Evolutionary conservation across 192 early-diverging fungal species (phyloP).

Genomic region (Coemansia sp.): DNA sequence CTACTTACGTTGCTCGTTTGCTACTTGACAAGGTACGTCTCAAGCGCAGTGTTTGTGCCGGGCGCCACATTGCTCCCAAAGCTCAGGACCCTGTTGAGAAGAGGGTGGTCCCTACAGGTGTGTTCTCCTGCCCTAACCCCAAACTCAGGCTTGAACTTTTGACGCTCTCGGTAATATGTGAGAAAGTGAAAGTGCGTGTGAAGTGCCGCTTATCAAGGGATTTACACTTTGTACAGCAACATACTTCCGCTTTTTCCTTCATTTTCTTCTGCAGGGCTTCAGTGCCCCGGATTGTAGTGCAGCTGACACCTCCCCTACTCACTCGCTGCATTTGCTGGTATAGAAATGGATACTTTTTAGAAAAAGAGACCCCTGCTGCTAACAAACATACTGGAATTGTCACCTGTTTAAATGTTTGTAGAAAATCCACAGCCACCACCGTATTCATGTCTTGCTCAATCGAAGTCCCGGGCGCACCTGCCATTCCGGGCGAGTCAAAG

Average conservation of each 20-base stretch:
- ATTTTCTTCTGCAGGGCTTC: neutral
- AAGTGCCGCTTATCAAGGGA: neutral
- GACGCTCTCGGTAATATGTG: neutral
- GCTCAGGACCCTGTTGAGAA: neutral
- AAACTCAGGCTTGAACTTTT: neutral
- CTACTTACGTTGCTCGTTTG: neutral
- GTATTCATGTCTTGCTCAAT: conserved; percentile 22
- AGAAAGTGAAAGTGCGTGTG: neutral
- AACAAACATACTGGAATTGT: neutral
- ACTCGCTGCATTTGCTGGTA: neutral
- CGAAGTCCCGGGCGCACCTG: conserved; percentile 37
- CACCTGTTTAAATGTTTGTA: neutral
- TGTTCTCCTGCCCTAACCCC: no score
- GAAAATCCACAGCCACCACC: neutral
- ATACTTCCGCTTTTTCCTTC: neutral
- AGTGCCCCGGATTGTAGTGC: neutral
- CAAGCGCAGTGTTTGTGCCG: neutral
- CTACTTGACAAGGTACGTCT: neutral
- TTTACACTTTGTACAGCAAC: neutral
- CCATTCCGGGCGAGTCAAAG: conserved; percentile 40
- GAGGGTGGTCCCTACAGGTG: neutral
- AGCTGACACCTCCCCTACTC: neutral
- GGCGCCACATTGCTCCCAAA: neutral
- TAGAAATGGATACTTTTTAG: neutral
- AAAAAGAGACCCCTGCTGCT: neutral